Evolutionary conservation across 164 flowering plant species (phyloP).

Genomic region (Nelumbo lutea): DNA sequence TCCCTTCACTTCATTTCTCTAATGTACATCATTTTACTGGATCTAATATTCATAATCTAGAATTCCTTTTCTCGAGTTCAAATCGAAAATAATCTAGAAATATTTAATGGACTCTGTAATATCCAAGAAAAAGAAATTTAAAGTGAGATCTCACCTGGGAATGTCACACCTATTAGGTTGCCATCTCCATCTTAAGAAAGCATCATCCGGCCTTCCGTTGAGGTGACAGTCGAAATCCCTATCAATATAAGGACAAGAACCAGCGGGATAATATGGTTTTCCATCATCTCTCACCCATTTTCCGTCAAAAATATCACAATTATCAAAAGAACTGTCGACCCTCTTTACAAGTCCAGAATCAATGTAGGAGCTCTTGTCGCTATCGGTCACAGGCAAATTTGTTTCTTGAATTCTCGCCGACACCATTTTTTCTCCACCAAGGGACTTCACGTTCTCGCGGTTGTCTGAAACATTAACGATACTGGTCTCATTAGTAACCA

Average conservation of each 20-base stretch:
- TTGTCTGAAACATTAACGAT: conserved; percentile 5
- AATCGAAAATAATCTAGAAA: neutral
- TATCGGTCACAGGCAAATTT: neutral
- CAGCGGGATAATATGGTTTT: conserved; percentile 59
- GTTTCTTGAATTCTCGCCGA: neutral
- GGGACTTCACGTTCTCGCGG: neutral
- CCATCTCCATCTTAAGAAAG: conserved; percentile 69
- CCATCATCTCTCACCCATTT: conserved; percentile 75
- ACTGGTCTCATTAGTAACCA: conserved; percentile 1
- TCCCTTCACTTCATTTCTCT: neutral
- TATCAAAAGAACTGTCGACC: conserved; percentile 7
- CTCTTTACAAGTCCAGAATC: conserved; percentile 13
- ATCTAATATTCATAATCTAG: neutral
- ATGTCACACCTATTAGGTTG: conserved; percentile 67
- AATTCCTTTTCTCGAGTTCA: neutral
- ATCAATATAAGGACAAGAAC: conserved; percentile 73
- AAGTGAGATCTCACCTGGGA: conserved; percentile 37
- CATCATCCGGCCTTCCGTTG: conserved; percentile 70
- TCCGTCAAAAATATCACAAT: conserved; percentile 75
- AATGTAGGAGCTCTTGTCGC: neutral
- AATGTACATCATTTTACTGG: neutral
- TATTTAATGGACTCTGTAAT: neutral
- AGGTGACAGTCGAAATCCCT: conserved; percentile 64
- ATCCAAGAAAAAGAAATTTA: neutral
- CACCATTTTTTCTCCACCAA: conserved; percentile 6